Evolutionary conservation across 2,329 filamentous ascomycete genomes (phyloP), one percentile per base, ranked within the genome.

Genomic region (Penicillium sp.): DNA sequence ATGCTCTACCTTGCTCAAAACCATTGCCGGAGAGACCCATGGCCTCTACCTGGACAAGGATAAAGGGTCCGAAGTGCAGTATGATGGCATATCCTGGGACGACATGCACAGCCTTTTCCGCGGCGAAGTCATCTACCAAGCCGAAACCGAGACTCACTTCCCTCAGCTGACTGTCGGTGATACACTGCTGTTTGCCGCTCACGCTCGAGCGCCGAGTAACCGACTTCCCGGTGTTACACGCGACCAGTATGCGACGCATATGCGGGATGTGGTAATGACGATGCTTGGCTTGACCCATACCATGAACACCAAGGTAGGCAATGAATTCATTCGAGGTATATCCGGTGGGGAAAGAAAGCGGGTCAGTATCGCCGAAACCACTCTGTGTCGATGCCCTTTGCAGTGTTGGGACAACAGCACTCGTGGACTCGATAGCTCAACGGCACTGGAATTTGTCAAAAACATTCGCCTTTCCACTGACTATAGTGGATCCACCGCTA

Each of bases 101-200:
- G 83, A 90, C 67, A 93, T 93, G 89, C 86, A 90, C 76, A 84
- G 83, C 13, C 79, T 78, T 2, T 91, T 93, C 75, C 87, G 89
- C n/a, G 90, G 90, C 62, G 90, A 94, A 74, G 89, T 89, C 61
- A 92, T 93, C 71, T 94, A 93, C 76, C 91, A 89, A 1, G 89
- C 89, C 52, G 90, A 93, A 74, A 87, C 90, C 29, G 91, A 94
- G 70, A 87, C 89, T 5, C 89, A 93, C 75, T 93, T 93, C 69
- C 89, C 89, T 13, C 84, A 87, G 76, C 76, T 93, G 66, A 88
- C 84, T 0, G 89, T 92, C 23, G 89, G 89, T 51, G 88, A 93
- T 66, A 93, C 90, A 1, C 81, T 93, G 43, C 86, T 85, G 48
- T 93, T 93, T 63, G 89, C 89, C 17, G 89, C 89, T 9, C 80